Conservation (phyloP, 202 grass and related monocot genomes). For the Tripidium arundinaceum region DNA sequence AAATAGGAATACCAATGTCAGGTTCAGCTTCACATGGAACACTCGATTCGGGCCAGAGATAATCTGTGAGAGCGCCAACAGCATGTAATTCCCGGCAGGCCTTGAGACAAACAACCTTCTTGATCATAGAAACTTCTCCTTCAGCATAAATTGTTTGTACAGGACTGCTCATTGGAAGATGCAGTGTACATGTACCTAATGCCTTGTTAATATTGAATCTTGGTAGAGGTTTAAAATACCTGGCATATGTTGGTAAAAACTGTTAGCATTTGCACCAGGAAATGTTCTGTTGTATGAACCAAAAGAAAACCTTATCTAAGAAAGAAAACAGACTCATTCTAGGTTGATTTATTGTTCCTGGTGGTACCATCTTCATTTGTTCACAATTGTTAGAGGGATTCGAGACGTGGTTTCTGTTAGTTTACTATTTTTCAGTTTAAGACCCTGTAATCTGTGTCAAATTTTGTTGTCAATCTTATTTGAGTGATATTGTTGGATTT, state of each 20-base stretch:
- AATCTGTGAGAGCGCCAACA: constrained; percentile 56
- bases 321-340: constrained; percentile 40
- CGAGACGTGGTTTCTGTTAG: background rate
- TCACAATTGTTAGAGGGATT: background rate
- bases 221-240: constrained; percentile 65
- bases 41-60: constrained; percentile 49
- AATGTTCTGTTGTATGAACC: constrained; percentile 2
- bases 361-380: background rate
- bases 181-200: constrained; percentile 36
- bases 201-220: constrained; percentile 55
- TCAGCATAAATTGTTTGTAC: constrained; percentile 37
- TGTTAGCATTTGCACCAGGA: constrained; percentile 17
- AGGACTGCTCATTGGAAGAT: constrained; percentile 68
- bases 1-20: constrained; percentile 45
- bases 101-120: constrained; percentile 64
- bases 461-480: background rate
- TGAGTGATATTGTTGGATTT: background rate
- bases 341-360: background rate
- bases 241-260: constrained; percentile 7
- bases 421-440: background rate
- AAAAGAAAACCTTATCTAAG: constrained; percentile 21
- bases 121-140: constrained; percentile 39
- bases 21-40: constrained; percentile 45
- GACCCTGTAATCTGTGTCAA: background rate
- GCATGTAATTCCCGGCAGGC: constrained; percentile 64